These are phyloP conservation scores for Parasitella parasitica DNA, from an alignment of 371 early-diverging fungal genomes.

Conservation along the genomic window DNA sequence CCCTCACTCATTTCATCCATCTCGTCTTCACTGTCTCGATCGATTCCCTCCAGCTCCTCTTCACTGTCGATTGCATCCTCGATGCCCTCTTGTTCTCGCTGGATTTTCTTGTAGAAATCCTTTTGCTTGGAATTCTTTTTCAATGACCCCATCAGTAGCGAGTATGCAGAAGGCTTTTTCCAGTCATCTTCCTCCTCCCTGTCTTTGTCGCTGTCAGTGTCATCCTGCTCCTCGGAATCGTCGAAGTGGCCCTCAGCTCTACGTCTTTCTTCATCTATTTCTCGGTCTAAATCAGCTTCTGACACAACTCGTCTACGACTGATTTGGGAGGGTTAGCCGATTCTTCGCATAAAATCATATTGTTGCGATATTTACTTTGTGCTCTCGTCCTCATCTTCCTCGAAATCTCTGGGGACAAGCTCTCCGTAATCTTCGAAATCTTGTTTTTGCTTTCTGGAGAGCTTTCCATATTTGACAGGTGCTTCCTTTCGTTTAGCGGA, in stretches of 20 bases:
- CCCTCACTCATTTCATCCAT: slow-evolving; percentile 25
- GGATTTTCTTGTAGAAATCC: slow-evolving; percentile 42
- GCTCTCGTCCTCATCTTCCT: slow-evolving; percentile 25
- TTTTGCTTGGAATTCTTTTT: slow-evolving; percentile 50
- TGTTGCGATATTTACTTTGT: slow-evolving; percentile 10
- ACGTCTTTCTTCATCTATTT: slow-evolving; percentile 39
- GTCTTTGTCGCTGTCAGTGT: slow-evolving; percentile 23
- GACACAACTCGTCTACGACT: slow-evolving; percentile 50
- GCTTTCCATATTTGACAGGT: slow-evolving; percentile 46
- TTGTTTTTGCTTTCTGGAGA: slow-evolving; percentile 53
- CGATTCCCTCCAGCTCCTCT: slow-evolving; percentile 34
- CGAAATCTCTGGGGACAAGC: slow-evolving; percentile 63
- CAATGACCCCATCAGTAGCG: slow-evolving; percentile 39
- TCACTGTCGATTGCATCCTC: slow-evolving; percentile 19
- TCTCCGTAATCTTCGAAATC: slow-evolving; percentile 72
- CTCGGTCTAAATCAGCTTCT: slow-evolving; percentile 54
- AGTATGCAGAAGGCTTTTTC: slow-evolving; percentile 53
- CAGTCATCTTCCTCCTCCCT: slow-evolving; percentile 38
- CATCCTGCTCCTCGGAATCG: slow-evolving; percentile 30
- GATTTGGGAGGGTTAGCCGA: background rate
- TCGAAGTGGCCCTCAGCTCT: slow-evolving; percentile 39
- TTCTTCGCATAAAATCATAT: no score
- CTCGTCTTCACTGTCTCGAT: slow-evolving; percentile 27
- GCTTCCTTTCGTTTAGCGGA: slow-evolving; percentile 24
- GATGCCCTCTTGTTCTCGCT: slow-evolving; percentile 44